phyloP scores from a whole-genome alignment of 78 protist genomes.

The Chrysochromulina parva region DNA sequence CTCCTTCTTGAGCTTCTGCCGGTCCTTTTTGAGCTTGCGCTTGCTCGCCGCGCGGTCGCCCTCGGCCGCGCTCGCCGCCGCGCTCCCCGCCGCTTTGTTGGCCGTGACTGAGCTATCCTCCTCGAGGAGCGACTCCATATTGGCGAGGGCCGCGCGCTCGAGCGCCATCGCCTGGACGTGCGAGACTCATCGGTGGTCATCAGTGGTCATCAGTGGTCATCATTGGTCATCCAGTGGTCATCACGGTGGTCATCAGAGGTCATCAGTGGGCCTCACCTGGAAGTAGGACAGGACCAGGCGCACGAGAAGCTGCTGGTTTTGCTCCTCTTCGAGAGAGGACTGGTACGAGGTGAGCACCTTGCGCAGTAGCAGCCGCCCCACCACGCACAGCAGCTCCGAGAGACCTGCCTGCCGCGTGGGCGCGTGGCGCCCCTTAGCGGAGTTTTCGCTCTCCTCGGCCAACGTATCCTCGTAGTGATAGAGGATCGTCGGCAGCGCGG shows the following conservation, averaged over 20 bases:
- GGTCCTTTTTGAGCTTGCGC: constrained; percentile 7
- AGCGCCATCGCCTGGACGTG: neutral
- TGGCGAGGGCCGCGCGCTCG: neutral
- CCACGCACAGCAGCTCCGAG: neutral
- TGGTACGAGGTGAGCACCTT: neutral
- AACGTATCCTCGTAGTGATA: constrained; percentile 1
- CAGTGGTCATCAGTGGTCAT: no score
- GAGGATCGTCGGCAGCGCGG: neutral
- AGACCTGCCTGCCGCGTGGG: neutral
- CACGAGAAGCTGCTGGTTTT: neutral
- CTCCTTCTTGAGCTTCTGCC: neutral
- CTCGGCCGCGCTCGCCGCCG: neutral
- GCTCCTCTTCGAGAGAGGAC: constrained; percentile 3
- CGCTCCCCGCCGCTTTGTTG: neutral
- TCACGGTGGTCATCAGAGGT: no score
- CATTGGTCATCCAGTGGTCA: no score
- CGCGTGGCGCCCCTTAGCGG: neutral
- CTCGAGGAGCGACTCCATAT: neutral
- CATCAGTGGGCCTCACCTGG: neutral
- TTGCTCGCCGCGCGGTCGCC: neutral
- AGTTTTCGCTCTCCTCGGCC: neutral
- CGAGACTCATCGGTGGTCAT: neutral
- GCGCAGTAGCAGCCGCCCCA: neutral
- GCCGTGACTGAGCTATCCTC: neutral
- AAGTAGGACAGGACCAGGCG: neutral